phyloP scores from a whole-genome alignment of 1,284 basidiomycete genomes.

The Grifola frondosa region DNA sequence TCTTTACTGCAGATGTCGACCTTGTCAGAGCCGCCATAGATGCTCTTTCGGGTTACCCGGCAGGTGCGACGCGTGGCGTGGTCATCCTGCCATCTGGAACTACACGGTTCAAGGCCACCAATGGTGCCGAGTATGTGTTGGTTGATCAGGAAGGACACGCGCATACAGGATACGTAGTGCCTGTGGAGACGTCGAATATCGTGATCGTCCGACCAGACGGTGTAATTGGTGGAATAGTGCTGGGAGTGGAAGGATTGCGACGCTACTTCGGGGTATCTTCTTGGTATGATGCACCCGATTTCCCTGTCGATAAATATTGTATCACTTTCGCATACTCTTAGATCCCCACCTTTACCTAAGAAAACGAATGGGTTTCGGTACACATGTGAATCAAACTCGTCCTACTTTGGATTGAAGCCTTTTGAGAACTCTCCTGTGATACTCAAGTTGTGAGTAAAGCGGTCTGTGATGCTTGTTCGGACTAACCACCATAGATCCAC shows the following conservation, averaged over 20 bases:
- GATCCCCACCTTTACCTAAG: no score
- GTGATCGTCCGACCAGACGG: slow-evolving; percentile 27
- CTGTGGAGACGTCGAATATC: slow-evolving; percentile 5
- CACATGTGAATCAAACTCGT: no score
- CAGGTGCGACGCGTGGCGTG: no score
- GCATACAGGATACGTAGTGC: slow-evolving; percentile 15
- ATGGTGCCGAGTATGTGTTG: no score
- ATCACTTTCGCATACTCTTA: no score
- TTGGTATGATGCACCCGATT: no score
- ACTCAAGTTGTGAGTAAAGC: background rate
- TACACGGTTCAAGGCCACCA: slow-evolving; percentile 8
- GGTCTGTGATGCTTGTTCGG: background rate
- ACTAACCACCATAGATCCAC: slow-evolving; percentile 21
- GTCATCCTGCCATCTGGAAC: no score
- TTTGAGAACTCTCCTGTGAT: slow-evolving; percentile 1
- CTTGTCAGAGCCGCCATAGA: slow-evolving; percentile 1
- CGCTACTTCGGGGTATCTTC: no score
- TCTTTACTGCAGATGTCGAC: slow-evolving; percentile 17
- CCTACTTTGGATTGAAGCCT: slow-evolving; percentile 2
- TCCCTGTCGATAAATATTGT: no score
- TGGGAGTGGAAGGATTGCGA: slow-evolving; percentile 14
- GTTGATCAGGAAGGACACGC: slow-evolving; percentile 20
- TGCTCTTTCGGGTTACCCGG: slow-evolving; percentile 5
- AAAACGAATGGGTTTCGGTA: background rate
- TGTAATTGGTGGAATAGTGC: slow-evolving; percentile 23